Evolutionary conservation across 352 stramenopile genomes (phyloP).

Genomic region (Pythium dissotocum): DNA sequence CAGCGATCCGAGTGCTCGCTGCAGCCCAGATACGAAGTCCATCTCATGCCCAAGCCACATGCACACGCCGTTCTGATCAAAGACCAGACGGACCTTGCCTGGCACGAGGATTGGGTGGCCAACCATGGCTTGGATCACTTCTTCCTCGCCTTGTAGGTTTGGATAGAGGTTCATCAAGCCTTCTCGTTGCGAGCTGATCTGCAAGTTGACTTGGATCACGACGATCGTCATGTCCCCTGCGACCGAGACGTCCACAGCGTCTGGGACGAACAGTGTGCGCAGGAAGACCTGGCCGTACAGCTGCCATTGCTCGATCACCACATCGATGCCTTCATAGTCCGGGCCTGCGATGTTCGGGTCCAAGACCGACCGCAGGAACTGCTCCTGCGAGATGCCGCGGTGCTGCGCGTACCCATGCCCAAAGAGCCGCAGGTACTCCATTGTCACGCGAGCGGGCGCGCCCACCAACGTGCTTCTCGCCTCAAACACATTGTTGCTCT

Average conservation of each 20-base stretch:
- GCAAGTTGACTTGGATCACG: conserved; percentile 40
- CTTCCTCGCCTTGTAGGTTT: conserved; percentile 37
- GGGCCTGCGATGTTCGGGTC: conserved; percentile 40
- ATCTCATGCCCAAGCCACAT: conserved; percentile 64
- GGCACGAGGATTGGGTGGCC: conserved; percentile 38
- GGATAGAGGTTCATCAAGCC: conserved; percentile 50
- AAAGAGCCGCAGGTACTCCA: conserved; percentile 62
- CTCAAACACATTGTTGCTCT: conserved; percentile 30
- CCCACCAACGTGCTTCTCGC: conserved; percentile 17
- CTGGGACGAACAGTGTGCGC: conserved; percentile 36
- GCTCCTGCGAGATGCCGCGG: conserved; percentile 40
- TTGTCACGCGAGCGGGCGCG: conserved; percentile 34
- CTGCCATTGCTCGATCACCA: conserved; percentile 53
- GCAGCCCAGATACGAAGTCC: conserved; percentile 53
- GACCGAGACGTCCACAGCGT: conserved; percentile 35
- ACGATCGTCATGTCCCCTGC: conserved; percentile 48
- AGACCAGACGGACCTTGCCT: conserved; percentile 56
- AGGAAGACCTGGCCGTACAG: conserved; percentile 47
- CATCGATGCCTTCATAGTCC: conserved; percentile 52
- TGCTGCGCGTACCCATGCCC: conserved; percentile 22
- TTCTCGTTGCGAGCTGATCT: conserved; percentile 40
- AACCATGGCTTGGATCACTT: conserved; percentile 54
- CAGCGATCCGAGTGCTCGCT: conserved; percentile 47
- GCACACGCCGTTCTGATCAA: conserved; percentile 39
- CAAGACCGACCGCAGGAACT: conserved; percentile 60